These are phyloP conservation scores for Fusarium pseudonygamai DNA, from an alignment of 2,329 filamentous ascomycete genomes.

Conservation along the genomic window DNA sequence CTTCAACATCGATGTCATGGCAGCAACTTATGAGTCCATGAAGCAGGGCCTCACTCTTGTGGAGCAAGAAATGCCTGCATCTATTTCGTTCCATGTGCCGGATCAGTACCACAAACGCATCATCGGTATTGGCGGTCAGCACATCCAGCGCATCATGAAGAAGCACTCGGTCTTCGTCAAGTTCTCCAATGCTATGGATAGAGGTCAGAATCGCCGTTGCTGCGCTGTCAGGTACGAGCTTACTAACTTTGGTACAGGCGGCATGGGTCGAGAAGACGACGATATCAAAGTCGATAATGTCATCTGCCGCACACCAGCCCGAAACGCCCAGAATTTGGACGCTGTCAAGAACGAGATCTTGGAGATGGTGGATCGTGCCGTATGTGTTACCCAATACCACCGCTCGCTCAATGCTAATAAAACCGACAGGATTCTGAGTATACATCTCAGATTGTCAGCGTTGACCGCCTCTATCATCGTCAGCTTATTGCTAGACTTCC, in stretches of 20 bases:
- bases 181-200: slow-evolving; percentile 98
- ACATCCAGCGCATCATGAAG: slow-evolving; percentile 99
- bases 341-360: slow-evolving; percentile 98
- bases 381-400: slow-evolving; percentile 53
- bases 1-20: slow-evolving; percentile 98
- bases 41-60: slow-evolving; percentile 92
- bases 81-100: slow-evolving; percentile 98
- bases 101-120: slow-evolving; percentile 99
- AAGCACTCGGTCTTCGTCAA: slow-evolving; percentile 99
- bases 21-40: slow-evolving; percentile 90
- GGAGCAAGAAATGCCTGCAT: slow-evolving; percentile 98
- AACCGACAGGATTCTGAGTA: slow-evolving; percentile 86
- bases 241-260: slow-evolving; percentile 49
- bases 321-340: slow-evolving; percentile 96
- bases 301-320: slow-evolving; percentile 95
- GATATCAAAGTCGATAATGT: slow-evolving; percentile 99
- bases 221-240: slow-evolving; percentile 27
- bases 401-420: slow-evolving; percentile 1
- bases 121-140: slow-evolving; percentile 96
- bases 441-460: slow-evolving; percentile 90
- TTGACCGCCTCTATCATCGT: slow-evolving; percentile 94
- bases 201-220: slow-evolving; percentile 61
- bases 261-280: slow-evolving; percentile 94
- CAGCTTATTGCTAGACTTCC: slow-evolving; percentile 88
- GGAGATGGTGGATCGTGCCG: slow-evolving; percentile 97